Evolutionary conservation across 2,329 filamentous ascomycete species (phyloP), one percentile per base, ranked within the genome.

Genomic region (Diaporthe sp.): DNA sequence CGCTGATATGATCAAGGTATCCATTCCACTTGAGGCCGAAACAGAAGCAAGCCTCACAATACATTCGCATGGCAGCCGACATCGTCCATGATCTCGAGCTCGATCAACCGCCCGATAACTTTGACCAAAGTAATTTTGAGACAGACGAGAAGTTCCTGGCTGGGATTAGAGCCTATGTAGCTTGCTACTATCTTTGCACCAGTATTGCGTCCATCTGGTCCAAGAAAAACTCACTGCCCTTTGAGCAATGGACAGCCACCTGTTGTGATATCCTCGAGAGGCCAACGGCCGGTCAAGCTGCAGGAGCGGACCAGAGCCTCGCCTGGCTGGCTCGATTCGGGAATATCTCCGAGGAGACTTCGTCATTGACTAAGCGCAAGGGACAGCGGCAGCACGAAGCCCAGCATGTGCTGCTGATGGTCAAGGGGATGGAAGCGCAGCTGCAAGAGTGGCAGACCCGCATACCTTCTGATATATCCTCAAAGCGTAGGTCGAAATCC

Each of bases 11-110:
- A 0, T 25, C 22, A 31, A 90, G 88, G 88, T 90, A 90, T 68
- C 89, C 89, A 0, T 89, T 89, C 51, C 88, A 90, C 75, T 82
- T 90, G 19, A 82, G 89, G 0, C 88, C 88, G 2, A 89, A 85
- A 75, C 88, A 86, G 76, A 88, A 82, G 76, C 87, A 89, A 53
- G 82, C 85, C 0, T 82, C 84, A 7, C 88, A 90, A 73, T 90
- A 90, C 77, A 79, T 89, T 7, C 85, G 87, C 34, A 90, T 90
- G 88, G 85, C 85, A 0, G 83, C 85, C 22, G 89, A 90, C 73
- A 83, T 90, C 12, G 79, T 88, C 10, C 83, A 82, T 12, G 89
- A 90, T 73, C 83, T 90, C 0, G 88, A 88, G 8, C 79, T 90
- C 2, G 86, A 89, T 34, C 82, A 86, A 31, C 85, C 86, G 44